Percentiles rank a stretch among this genome's conserved stretches.
phyloP scores from a whole-genome alignment of 225 moss, liverwort and hornwort species.

The Marchantia polymorpha region DNA sequence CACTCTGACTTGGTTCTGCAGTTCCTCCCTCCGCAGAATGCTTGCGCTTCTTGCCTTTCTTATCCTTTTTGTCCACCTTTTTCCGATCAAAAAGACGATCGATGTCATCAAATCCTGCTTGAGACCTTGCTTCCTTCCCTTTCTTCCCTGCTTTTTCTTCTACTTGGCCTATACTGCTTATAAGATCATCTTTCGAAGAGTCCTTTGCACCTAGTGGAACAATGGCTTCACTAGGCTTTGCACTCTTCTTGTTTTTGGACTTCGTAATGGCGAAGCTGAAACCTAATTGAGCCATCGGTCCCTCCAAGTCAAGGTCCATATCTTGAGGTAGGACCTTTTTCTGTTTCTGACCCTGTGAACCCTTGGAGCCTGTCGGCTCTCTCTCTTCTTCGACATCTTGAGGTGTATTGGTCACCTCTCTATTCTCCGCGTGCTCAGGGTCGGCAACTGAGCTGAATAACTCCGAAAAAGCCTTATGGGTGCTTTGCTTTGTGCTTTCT shows the following conservation, averaged over 20 bases:
- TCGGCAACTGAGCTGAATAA: constrained; percentile 28
- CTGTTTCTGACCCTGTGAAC: background rate
- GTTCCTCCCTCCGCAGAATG: background rate
- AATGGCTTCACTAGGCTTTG: background rate
- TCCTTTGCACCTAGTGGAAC: background rate
- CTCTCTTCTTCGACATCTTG: background rate
- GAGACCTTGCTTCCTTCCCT: background rate
- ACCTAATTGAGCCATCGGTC: constrained; percentile 19
- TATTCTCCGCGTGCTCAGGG: constrained; percentile 2
- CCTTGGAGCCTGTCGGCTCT: background rate
- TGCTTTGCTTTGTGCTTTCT: constrained; percentile 75
- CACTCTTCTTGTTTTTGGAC: constrained; percentile 5
- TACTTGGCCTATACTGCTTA: background rate
- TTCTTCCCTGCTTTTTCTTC: background rate
- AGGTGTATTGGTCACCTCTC: background rate
- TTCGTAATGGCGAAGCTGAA: constrained; percentile 9
- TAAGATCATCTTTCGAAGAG: background rate
- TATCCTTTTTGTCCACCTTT: background rate
- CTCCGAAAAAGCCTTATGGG: constrained; percentile 38
- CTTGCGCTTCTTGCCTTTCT: constrained; percentile 4
- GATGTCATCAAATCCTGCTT: constrained; percentile 4
- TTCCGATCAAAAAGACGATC: constrained; percentile 17
- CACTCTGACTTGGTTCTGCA: background rate
- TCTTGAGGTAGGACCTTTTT: background rate
- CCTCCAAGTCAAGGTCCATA: constrained; percentile 15